These are phyloP conservation scores for Hyphopichia khmerensis DNA, from an alignment of 1,139 yeast species.

Conservation along the genomic window DNA sequence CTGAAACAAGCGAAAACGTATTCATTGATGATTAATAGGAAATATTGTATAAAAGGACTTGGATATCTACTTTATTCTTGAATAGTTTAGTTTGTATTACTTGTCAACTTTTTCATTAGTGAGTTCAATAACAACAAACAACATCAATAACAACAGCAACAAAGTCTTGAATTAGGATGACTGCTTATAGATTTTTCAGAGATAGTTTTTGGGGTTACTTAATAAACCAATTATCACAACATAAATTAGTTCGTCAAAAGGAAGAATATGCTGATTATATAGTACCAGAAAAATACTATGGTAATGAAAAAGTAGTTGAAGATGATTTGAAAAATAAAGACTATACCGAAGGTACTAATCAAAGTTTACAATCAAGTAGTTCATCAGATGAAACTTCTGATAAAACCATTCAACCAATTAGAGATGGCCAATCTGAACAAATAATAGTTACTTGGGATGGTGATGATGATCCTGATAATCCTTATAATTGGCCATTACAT, in stretches of 20 bases:
- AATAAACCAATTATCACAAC: slow-evolving; percentile 30
- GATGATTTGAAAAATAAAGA: slow-evolving; percentile 4
- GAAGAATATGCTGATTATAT: slow-evolving; percentile 35
- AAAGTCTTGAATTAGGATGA: too few relatives aligned
- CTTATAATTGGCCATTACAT: slow-evolving; percentile 51
- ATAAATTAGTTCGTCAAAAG: slow-evolving; percentile 24
- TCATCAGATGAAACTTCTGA: not conserved
- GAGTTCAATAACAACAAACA: too few relatives aligned
- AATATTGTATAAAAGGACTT: too few relatives aligned
- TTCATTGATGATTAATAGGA: too few relatives aligned
- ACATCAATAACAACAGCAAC: too few relatives aligned
- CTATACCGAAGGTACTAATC: not conserved
- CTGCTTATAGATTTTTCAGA: slow-evolving; percentile 21
- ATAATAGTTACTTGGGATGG: slow-evolving; percentile 43
- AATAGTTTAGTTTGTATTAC: too few relatives aligned
- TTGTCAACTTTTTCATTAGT: too few relatives aligned
- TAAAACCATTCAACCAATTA: not conserved
- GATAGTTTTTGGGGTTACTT: slow-evolving; percentile 35
- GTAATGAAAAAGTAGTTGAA: slow-evolving; percentile 2
- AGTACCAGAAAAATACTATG: slow-evolving; percentile 30
- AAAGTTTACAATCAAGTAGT: not conserved
- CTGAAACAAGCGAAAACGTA: too few relatives aligned
- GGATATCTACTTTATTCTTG: too few relatives aligned
- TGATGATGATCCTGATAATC: slow-evolving; percentile 56
- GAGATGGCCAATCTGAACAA: not conserved